These are phyloP conservation scores for Olyra latifolia DNA, from an alignment of 176 grass and related monocot genomes.

Conservation along the genomic window DNA sequence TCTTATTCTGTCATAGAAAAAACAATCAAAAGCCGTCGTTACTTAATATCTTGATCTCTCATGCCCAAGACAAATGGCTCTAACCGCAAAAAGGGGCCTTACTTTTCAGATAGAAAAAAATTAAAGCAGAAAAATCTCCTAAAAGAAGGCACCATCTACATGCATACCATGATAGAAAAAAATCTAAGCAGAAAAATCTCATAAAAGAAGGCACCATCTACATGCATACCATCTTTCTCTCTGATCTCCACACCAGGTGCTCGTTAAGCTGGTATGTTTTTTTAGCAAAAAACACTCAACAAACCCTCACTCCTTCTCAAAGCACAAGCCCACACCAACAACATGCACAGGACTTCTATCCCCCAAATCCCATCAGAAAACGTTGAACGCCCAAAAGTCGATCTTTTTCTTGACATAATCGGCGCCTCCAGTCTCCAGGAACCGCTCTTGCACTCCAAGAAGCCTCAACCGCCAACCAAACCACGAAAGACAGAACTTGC, in stretches of 20 bases:
- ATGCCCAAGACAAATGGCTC: conserved; percentile 11
- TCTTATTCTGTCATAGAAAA: neutral
- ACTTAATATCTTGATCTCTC: conserved; percentile 29
- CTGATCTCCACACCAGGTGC: conserved; percentile 10
- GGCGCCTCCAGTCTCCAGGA: neutral
- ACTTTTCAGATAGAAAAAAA: conserved; percentile 34
- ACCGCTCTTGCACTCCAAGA: neutral
- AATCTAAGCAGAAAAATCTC: conserved; percentile 26
- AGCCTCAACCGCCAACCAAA: neutral
- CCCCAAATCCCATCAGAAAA: neutral
- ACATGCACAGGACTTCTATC: neutral
- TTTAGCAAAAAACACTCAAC: neutral
- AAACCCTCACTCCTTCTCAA: neutral
- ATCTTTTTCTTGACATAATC: neutral
- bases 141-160: conserved; percentile 10
- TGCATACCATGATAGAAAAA: conserved; percentile 14
- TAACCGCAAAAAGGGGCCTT: conserved; percentile 26
- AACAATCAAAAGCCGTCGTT: neutral
- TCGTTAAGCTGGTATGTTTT: no score
- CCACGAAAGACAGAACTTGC: neutral
- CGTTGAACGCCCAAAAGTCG: neutral
- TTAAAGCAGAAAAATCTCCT: conserved; percentile 18
- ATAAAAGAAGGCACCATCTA: conserved; percentile 4
- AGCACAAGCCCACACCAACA: neutral
- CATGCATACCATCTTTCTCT: neutral